These are phyloP conservation scores for Fusarium algeriense DNA, from an alignment of 2,329 filamentous ascomycete species.

Conservation along the genomic window DNA sequence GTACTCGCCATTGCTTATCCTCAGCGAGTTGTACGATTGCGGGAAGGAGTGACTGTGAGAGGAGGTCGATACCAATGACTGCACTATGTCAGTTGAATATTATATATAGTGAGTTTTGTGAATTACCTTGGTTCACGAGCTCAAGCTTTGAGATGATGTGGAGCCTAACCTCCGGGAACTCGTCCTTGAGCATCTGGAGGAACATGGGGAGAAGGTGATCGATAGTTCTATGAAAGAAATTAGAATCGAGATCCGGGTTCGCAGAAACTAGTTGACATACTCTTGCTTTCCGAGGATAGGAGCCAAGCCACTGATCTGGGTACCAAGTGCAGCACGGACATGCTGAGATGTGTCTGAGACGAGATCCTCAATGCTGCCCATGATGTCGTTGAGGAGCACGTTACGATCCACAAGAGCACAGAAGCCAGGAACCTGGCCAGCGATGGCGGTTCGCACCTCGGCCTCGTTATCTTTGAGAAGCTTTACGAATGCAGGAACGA, in stretches of 20 bases:
- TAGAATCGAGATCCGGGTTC: neutral
- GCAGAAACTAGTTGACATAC: slow-evolving; percentile 63
- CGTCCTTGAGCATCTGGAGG: slow-evolving; percentile 98
- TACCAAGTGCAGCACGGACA: slow-evolving; percentile 93
- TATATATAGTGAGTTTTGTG: neutral
- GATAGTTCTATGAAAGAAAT: slow-evolving; percentile 76
- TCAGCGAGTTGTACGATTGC: slow-evolving; percentile 98
- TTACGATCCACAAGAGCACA: slow-evolving; percentile 89
- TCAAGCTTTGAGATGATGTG: slow-evolving; percentile 99
- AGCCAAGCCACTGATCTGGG: slow-evolving; percentile 95
- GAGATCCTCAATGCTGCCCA: slow-evolving; percentile 95
- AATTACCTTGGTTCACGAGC: slow-evolving; percentile 92
- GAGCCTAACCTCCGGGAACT: slow-evolving; percentile 96
- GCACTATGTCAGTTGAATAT: slow-evolving; percentile 36
- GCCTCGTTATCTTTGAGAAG: slow-evolving; percentile 97
- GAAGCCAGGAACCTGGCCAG: slow-evolving; percentile 97
- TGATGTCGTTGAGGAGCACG: slow-evolving; percentile 92
- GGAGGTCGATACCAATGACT: slow-evolving; percentile 98
- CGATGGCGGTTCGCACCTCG: slow-evolving; percentile 95
- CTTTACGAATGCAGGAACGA: slow-evolving; percentile 97
- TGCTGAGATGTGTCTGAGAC: slow-evolving; percentile 97
- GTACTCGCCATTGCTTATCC: slow-evolving; percentile 99
- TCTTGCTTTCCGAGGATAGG: slow-evolving; percentile 98
- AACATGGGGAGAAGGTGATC: slow-evolving; percentile 98
- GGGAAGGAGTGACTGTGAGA: slow-evolving; percentile 95